A percentile compares a stretch with the other conserved stretches of the same genome.
These are phyloP conservation scores for Ogataea parapolymorpha DNA, from an alignment of 805 yeast genomes.

Conservation along the genomic window DNA sequence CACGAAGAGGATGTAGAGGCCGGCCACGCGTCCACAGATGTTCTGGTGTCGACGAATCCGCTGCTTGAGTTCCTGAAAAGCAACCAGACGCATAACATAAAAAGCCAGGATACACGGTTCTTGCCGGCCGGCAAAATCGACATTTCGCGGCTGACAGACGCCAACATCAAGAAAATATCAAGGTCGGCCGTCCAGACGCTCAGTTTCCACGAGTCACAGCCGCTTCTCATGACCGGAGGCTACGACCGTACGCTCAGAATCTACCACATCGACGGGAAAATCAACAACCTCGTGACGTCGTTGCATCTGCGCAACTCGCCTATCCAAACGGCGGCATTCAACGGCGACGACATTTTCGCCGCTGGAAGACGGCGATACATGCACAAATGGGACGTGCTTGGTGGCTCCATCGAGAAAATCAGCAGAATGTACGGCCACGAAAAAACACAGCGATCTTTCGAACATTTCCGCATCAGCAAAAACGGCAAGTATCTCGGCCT, in stretches of 20 bases:
- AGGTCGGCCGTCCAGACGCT: slow-evolving; percentile 81
- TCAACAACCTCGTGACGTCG: slow-evolving; percentile 77
- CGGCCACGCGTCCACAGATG: slow-evolving; percentile 15
- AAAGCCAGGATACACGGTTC: slow-evolving; percentile 41
- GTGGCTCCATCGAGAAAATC: slow-evolving; percentile 70
- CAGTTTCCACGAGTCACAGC: slow-evolving; percentile 80
- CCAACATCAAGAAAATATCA: slow-evolving; percentile 66
- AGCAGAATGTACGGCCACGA: slow-evolving; percentile 92
- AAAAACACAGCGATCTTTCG: slow-evolving; percentile 78
- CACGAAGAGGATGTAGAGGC: slow-evolving; percentile 14
- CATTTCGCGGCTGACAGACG: slow-evolving; percentile 82
- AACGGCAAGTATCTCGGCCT: slow-evolving; percentile 72
- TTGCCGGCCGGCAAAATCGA: slow-evolving; percentile 70
- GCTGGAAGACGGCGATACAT: slow-evolving; percentile 91
- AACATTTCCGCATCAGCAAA: slow-evolving; percentile 74
- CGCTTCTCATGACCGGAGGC: slow-evolving; percentile 86
- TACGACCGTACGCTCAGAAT: slow-evolving; percentile 84
- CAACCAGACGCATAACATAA: slow-evolving; percentile 30
- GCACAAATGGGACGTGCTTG: slow-evolving; percentile 81
- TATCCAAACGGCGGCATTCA: slow-evolving; percentile 70
- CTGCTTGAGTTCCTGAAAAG: slow-evolving; percentile 31
- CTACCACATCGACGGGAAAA: slow-evolving; percentile 86
- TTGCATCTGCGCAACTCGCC: slow-evolving; percentile 78
- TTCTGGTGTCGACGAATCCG: slow-evolving; percentile 30
- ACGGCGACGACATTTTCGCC: slow-evolving; percentile 59